These are phyloP conservation scores for Parietaria judaica DNA, from an alignment of 306 rosid genomes.

Conservation along the genomic window DNA sequence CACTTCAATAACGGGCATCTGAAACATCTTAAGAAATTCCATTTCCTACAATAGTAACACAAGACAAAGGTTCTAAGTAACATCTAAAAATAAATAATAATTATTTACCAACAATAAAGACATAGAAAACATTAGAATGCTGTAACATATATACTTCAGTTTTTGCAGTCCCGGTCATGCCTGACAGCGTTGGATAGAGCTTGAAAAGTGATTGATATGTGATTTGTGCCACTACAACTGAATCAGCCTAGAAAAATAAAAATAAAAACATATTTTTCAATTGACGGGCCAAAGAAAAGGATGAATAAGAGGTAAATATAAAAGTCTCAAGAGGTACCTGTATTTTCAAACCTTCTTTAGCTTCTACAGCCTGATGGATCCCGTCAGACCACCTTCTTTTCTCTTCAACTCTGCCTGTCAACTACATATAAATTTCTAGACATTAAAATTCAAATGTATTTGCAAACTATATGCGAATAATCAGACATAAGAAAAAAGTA, in stretches of 20 bases:
- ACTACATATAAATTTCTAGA: conserved; percentile 34
- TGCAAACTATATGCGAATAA: too few species aligned
- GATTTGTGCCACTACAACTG: conserved; percentile 93
- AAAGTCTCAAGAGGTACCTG: conserved; percentile 44
- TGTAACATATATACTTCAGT: conserved; percentile 60
- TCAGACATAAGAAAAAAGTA: background rate
- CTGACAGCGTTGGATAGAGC: conserved; percentile 93
- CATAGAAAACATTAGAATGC: conserved; percentile 22
- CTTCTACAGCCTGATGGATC: conserved; percentile 98
- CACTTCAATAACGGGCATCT: conserved; percentile 87
- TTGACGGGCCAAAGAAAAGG: background rate
- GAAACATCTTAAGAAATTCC: conserved; percentile 94
- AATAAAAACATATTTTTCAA: conserved; percentile 8
- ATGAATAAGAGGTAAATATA: conserved; percentile 16
- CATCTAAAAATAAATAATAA: conserved; percentile 6
- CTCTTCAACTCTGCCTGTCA: conserved; percentile 96
- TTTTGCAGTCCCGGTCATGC: conserved; percentile 99
- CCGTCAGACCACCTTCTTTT: conserved; percentile 99
- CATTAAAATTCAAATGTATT: background rate
- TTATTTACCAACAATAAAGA: conserved; percentile 6
- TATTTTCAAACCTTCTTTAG: conserved; percentile 92
- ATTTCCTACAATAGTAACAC: conserved; percentile 64
- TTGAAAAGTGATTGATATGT: conserved; percentile 96
- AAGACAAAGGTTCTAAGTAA: conserved; percentile 11
- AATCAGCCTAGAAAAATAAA: conserved; percentile 71